A percentile compares a stretch with the other conserved stretches of the same genome.
These are phyloP conservation scores for Dothistroma septosporum DNA, from an alignment of 2,329 filamentous ascomycete genomes.

Conservation along the genomic window DNA sequence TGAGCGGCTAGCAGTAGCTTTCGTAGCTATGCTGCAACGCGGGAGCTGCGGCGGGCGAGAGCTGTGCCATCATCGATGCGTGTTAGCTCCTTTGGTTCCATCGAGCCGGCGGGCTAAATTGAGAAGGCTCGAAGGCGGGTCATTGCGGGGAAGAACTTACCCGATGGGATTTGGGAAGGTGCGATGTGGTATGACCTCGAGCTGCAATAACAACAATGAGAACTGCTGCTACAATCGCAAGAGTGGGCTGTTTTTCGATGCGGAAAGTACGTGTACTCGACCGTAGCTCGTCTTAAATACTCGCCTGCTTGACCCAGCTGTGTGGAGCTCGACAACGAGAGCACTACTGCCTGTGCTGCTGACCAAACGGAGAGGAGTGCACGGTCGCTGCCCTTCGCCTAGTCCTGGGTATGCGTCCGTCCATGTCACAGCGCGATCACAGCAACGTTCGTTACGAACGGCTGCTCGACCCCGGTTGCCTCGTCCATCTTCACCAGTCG, in stretches of 20 bases:
- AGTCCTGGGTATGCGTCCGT: background rate
- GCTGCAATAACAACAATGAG: background rate
- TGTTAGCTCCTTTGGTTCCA: conserved; percentile 9
- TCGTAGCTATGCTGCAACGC: conserved; percentile 8
- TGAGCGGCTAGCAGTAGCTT: conserved; percentile 3
- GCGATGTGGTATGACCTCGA: background rate
- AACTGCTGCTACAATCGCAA: background rate
- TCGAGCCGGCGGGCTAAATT: conserved; percentile 8
- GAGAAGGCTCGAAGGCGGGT: conserved; percentile 3
- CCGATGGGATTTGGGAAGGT: background rate
- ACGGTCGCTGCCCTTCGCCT: background rate
- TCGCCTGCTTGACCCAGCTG: background rate
- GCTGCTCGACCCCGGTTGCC: background rate
- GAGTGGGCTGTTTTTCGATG: background rate
- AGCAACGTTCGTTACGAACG: background rate
- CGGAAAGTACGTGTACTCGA: background rate
- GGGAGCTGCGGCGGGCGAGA: conserved; percentile 5
- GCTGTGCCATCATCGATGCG: conserved; percentile 9
- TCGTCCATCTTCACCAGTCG: conserved; percentile 1
- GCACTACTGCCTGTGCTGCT: background rate
- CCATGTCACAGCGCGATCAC: background rate
- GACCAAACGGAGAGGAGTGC: background rate
- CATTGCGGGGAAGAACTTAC: conserved; percentile 9
- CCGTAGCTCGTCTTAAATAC: conserved; percentile 3
- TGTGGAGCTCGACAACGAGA: background rate